Evolutionary conservation across 352 stramenopile genomes (phyloP).

Genomic region (Plasmopara viticola): DNA sequence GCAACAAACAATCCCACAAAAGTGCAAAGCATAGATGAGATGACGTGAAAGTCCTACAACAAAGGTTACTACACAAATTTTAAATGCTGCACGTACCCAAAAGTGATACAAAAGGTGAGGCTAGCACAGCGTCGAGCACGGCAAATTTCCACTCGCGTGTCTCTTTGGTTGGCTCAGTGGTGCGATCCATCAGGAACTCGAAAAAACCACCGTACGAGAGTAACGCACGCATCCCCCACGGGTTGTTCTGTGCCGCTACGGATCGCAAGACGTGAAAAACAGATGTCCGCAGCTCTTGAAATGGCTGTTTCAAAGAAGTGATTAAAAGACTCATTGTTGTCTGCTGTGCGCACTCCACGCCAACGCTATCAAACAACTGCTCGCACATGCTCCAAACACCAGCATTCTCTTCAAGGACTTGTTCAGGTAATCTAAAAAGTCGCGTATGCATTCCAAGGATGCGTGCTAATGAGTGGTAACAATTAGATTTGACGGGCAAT

Average conservation of each 20-base stretch:
- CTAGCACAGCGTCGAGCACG: slow-evolving; percentile 67
- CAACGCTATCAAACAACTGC: slow-evolving; percentile 58
- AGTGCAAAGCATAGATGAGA: slow-evolving; percentile 10
- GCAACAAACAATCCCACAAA: slow-evolving; percentile 23
- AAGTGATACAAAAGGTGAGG: slow-evolving; percentile 53
- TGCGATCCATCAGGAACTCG: slow-evolving; percentile 77
- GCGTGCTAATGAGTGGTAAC: slow-evolving; percentile 54
- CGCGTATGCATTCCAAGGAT: slow-evolving; percentile 49
- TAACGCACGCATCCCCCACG: slow-evolving; percentile 62
- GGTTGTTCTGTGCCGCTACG: slow-evolving; percentile 71
- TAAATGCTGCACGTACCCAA: slow-evolving; percentile 34
- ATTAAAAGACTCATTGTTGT: slow-evolving; percentile 65
- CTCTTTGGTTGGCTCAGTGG: slow-evolving; percentile 76
- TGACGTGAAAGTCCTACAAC: slow-evolving; percentile 3
- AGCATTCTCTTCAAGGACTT: slow-evolving; percentile 48
- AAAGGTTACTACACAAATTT: too few species aligned
- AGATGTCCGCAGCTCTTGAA: slow-evolving; percentile 71
- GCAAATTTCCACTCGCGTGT: slow-evolving; percentile 87
- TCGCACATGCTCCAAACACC: slow-evolving; percentile 62
- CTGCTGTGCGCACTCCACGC: slow-evolving; percentile 41
- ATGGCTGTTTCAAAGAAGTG: slow-evolving; percentile 73
- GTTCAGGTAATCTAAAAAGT: slow-evolving; percentile 25
- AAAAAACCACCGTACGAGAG: slow-evolving; percentile 77
- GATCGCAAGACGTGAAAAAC: slow-evolving; percentile 75
- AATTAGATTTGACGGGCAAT: slow-evolving; percentile 70